Base-by-base conservation (phyloP, 257 asterid species). In the Nicotiana tabacum region DNA sequence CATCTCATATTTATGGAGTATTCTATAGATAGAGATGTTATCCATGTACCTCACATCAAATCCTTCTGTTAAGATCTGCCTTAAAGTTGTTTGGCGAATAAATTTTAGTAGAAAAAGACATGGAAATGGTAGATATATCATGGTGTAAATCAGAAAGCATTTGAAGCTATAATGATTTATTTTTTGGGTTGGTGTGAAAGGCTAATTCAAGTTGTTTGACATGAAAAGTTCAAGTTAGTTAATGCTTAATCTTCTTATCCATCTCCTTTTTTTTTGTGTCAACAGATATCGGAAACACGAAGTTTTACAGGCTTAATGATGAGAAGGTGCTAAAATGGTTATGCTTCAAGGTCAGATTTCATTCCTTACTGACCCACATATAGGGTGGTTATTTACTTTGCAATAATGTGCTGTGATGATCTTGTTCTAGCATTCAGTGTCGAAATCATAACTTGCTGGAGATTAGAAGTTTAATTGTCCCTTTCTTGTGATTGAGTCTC, bases 251-350 rank as follows among this genome's bases (percentile, higher is more conserved):
- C 61, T 77, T 62, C 1, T 9, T n/a, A n/a, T 18, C 27, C 48
- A 37, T 83, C n/a, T 60, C 12, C 64, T 83, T 83, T 81, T 67
- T 82, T 53, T 87, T 48, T 29, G n/a, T 80, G 4, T 24, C 84
- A 60, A 76, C 96, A 96, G 99, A 92, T 82, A 86, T 93, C 74
- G 98, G 98, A 81, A 87, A 90, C 6, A 90, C 88, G 83, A 91
- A 88, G 91, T 96, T 93, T 87, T 92, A 88, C 88, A 92, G 98
- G 94, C 99, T 96, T 84, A 92, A 93, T 76, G 97, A 96, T 88
- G 78, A 83, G 58, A 96, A 93, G 92, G 98, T 94, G 66, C 87
- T 91, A 81, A 91, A 86, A 81, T 96, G 99, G 99, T 84, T 96
- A 83, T 86, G 89, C 89, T 91, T 85, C 81, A 96, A 96, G 99